phyloP scores from a whole-genome alignment of 139 green algal species.

The Closterium sp. region DNA sequence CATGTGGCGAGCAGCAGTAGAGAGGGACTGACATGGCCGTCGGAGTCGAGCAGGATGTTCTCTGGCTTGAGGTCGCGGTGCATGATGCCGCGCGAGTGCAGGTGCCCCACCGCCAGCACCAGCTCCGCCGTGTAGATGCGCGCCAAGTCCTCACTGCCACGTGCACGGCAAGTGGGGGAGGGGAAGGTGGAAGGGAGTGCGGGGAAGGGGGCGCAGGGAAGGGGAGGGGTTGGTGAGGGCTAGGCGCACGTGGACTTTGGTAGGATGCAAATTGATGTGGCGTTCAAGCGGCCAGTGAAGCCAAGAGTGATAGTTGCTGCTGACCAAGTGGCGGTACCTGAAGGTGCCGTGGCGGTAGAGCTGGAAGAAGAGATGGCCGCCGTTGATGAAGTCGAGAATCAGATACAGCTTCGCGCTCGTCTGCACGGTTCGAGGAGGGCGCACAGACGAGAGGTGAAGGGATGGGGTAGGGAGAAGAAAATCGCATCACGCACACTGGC shows the following conservation, averaged over 20 bases:
- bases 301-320: no score
- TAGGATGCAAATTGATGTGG: no score
- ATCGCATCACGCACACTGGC: neutral
- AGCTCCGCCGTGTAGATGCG: constrained; percentile 94
- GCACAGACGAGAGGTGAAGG: neutral
- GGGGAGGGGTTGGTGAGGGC: no score
- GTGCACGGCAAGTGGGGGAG: constrained; percentile 67
- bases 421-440: neutral
- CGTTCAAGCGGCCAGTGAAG: no score
- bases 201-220: neutral
- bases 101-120: constrained; percentile 84
- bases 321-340: constrained; percentile 4
- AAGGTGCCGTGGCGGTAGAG: constrained; percentile 77
- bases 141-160: constrained; percentile 73
- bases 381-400: constrained; percentile 97
- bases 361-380: constrained; percentile 97
- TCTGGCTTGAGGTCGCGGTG: constrained; percentile 83
- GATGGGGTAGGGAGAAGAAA: no score
- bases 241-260: no score
- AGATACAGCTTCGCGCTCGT: constrained; percentile 94
- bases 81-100: constrained; percentile 76
- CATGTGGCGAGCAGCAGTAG: neutral
- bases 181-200: neutral
- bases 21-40: constrained; percentile 71
- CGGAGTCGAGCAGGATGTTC: constrained; percentile 92